Base-by-base conservation (phyloP, 257 asterid species). In the Cinchona pubescens region DNA sequence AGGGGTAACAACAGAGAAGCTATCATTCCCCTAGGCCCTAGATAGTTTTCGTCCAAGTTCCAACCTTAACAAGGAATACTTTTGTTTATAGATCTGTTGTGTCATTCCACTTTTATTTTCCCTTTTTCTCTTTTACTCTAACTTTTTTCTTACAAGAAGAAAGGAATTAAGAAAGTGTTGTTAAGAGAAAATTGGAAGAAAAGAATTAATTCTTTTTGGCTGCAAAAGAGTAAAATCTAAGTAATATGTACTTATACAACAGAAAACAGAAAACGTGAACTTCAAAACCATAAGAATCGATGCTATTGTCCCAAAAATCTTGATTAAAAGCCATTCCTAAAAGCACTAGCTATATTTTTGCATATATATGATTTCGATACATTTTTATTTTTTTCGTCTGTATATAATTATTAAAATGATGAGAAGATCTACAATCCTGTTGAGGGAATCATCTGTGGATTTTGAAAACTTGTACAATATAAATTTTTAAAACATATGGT, bases 211-310 rank as follows among this genome's bases (percentile, higher is more conserved):
- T 66, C 53, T 8, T 25, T 25, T 60, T 81, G 12, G 49, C 48
- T 29, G 19, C 69, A 76, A 78, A 79, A 7, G 80, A 84, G 82
- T 76, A 60, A 72, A 59, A 79, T 81, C 81, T 49, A 79, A 81
- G 79, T 46, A 78, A 71, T 19, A 71, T 51, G 63, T 55, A 35
- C 74, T 64, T 61, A n/a, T 65, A 32, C 19, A 29, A 30, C 16
- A 23, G 9, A 4, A 38, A 72, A 32, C n/a, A 56, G 2, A 3
- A 40, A 38, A 5, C 45, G 8, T 40, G 7, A 40, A 40, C 8
- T n/a, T 40, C 8, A 40, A 40, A 40, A 40, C 45, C 45, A 40
- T 40, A 2, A 2, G 8, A 10, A 40, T 40, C n/a, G n/a, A n/a
- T n/a, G n/a, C n/a, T n/a, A n/a, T n/a, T n/a, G n/a, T n/a, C n/a